Percentiles rank a stretch among this genome's conserved stretches.
Evolutionary conservation across 78 protist species (phyloP).

Genomic region (Dictyostelium brefeldianum): DNA sequence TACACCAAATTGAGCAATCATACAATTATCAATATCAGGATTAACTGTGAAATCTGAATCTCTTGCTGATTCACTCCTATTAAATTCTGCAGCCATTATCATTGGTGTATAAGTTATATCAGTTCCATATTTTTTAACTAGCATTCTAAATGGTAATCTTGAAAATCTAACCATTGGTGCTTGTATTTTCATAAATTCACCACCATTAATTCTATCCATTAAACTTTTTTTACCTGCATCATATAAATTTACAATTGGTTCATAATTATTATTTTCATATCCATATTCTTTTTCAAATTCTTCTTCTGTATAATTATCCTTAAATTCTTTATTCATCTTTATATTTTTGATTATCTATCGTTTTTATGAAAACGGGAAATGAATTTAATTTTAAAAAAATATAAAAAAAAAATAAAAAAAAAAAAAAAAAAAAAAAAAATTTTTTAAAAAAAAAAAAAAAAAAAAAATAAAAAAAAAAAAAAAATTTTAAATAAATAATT

Average conservation of each 20-base stretch:
- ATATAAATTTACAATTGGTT: constrained; percentile 9
- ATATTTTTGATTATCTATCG: background rate
- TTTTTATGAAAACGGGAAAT: background rate
- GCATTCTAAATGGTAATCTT: constrained; percentile 66
- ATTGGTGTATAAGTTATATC: constrained; percentile 90
- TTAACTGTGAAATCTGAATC: constrained; percentile 82
- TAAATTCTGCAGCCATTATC: constrained; percentile 79
- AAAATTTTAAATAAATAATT: too few relatives aligned
- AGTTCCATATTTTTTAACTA: constrained; percentile 73
- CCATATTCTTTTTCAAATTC: background rate
- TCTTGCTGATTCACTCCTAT: constrained; percentile 66
- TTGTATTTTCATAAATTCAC: constrained; percentile 73
- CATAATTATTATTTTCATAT: background rate
- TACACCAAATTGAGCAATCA: constrained; percentile 93
- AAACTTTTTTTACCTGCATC: constrained; percentile 6
- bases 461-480: too few relatives aligned
- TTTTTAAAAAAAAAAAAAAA: background rate
- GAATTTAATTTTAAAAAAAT: background rate
- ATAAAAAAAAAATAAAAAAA: background rate
- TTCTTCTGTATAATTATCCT: background rate
- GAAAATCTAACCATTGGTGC: constrained; percentile 92
- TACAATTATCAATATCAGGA: background rate
- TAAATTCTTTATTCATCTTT: background rate
- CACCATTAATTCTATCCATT: constrained; percentile 51
- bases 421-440: background rate